Base-by-base conservation (phyloP, 768 basidiomycete genomes). In the Mycena alexandri region DNA sequence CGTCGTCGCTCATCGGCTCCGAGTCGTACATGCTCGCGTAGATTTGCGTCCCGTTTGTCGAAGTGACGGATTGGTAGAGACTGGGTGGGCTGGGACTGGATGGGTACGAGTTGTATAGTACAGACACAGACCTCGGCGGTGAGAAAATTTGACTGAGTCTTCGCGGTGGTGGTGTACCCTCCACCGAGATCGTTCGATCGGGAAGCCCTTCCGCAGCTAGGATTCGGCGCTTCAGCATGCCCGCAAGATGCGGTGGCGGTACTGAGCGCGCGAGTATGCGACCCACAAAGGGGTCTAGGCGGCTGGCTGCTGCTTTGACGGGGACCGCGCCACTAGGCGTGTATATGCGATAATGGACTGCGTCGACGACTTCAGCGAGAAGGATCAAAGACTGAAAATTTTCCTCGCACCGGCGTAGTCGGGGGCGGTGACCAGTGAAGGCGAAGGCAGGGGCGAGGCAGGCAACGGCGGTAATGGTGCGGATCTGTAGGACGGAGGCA, bases 41-140 rank as follows among this genome's bases (percentile, higher is more conserved):
- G n/a, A n/a, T n/a, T n/a, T 29, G 29, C 29, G 29, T 29, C 29
- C 29, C 29, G 29, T 29, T 54, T 38, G 53, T 42, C n/a, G 54
- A 56, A 41, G 57, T 59, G 57, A 59, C 46, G 57, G 57, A 59
- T 47, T 33, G 57, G 57, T 59, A 59, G 43, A 44, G 46, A 59
- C 46, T 47, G 57, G 54, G 54, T 56, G 41, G 54, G 24, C 54
- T 56, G 41, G 54, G 54, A 56, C 54, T 56, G 41, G 54, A 56
- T 52, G 46, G 22, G 46, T 47, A n/a, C 46, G 24, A 52, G 33
- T 29, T 19, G 50, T 52, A 25, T 29, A 22, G 50, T 29, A 29
- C 29, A 29, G 29, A 29, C 29, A 29, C 29, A 29, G 29, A 29
- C 29, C 29, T 29, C 29, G 29, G 29, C 29, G 29, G 29, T 29